Percentiles rank a stretch among this genome's conserved stretches.
Evolutionary conservation across 2,329 filamentous ascomycete genomes (phyloP).

Genomic region (Fusarium sarcochroum): DNA sequence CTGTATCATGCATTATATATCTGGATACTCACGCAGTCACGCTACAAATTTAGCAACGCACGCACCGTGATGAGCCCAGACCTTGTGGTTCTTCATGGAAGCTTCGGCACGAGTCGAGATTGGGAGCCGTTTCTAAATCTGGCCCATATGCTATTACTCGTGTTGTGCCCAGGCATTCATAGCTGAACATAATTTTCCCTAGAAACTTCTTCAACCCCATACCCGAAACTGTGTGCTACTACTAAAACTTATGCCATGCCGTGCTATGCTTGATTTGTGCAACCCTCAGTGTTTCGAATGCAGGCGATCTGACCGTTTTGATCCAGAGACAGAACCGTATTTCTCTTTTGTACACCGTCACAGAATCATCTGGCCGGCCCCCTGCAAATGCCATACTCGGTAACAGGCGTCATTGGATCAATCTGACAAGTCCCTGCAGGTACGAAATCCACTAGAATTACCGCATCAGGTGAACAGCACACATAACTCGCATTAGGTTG

Average conservation of each 20-base stretch:
- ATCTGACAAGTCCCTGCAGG: constrained; percentile 40
- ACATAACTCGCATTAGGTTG: constrained; percentile 41
- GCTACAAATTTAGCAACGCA: constrained; percentile 24
- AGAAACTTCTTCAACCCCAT: background rate
- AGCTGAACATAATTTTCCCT: background rate
- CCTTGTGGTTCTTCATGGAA: constrained; percentile 20
- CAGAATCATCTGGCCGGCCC: constrained; percentile 12
- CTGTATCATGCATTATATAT: constrained; percentile 24
- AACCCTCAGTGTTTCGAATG: constrained; percentile 15
- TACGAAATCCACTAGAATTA: constrained; percentile 29
- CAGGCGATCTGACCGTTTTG: constrained; percentile 20
- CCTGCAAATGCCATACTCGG: constrained; percentile 36
- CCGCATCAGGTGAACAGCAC: constrained; percentile 27
- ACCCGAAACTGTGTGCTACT: constrained; percentile 1
- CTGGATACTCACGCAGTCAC: constrained; percentile 3
- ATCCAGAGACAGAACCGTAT: background rate
- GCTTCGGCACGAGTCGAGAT: constrained; percentile 11
- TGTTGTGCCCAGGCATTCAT: background rate
- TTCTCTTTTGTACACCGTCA: constrained; percentile 27
- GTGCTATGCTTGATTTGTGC: constrained; percentile 20
- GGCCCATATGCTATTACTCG: constrained; percentile 1
- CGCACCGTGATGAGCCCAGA: constrained; percentile 3
- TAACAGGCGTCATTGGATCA: constrained; percentile 33
- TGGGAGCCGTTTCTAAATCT: constrained; percentile 6
- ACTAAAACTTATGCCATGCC: background rate